Conservation (phyloP, 2,329 filamentous ascomycete species). For the Ceratocystis alfenasii region DNA sequence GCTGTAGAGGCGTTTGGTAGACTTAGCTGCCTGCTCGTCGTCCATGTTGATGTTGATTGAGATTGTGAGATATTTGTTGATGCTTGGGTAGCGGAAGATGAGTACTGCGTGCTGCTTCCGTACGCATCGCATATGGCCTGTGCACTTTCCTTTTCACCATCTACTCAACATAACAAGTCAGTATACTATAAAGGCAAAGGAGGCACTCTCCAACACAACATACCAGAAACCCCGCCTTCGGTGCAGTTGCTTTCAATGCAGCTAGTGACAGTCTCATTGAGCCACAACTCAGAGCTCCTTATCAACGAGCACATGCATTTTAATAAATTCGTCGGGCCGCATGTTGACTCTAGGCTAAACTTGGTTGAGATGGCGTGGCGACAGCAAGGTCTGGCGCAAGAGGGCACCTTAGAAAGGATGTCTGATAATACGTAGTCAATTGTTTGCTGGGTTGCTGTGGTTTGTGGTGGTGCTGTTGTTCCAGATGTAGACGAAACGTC, state of each 20-base stretch:
- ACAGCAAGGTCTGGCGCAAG: slow-evolving; percentile 14
- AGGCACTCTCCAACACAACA: background rate
- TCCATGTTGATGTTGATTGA: background rate
- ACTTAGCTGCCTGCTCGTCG: background rate
- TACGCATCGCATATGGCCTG: slow-evolving; percentile 11
- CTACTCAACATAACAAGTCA: background rate
- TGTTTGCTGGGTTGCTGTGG: slow-evolving; percentile 9
- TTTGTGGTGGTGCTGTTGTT: slow-evolving; percentile 1
- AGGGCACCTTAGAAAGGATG: slow-evolving; percentile 15
- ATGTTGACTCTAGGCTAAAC: slow-evolving; percentile 7
- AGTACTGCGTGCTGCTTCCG: background rate
- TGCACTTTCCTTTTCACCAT: slow-evolving; percentile 8
- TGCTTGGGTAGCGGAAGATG: background rate
- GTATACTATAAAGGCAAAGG: background rate
- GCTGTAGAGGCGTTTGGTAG: slow-evolving; percentile 15
- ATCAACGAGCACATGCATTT: slow-evolving; percentile 16
- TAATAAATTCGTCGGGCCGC: slow-evolving; percentile 13
- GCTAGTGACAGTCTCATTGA: slow-evolving; percentile 11
- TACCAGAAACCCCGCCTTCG: slow-evolving; percentile 12
- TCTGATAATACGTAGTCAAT: slow-evolving; percentile 4
- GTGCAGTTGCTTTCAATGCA: slow-evolving; percentile 17
- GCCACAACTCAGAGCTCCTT: slow-evolving; percentile 6
- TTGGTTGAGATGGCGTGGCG: slow-evolving; percentile 11
- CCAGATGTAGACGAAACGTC: background rate
- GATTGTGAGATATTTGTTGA: background rate